A percentile compares a stretch with the other conserved stretches of the same genome.
Evolutionary conservation across 306 rosid genomes (phyloP).

Genomic region (Coriaria nepalensis): DNA sequence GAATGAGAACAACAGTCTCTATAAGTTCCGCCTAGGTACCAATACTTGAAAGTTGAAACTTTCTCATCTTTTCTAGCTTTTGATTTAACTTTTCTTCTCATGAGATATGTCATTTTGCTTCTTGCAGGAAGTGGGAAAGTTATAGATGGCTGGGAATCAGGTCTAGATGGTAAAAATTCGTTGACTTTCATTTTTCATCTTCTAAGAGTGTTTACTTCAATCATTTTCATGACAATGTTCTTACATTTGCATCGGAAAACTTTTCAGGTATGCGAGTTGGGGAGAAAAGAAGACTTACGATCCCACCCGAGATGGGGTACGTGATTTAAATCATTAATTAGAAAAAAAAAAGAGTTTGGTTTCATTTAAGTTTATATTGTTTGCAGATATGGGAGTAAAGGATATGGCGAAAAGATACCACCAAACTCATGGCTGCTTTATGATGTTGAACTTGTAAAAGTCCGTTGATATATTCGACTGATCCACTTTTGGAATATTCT

Average conservation of each 20-base stretch:
- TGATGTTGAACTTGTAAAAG: conserved; percentile 60
- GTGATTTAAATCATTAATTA: conserved; percentile 10
- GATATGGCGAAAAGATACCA: conserved; percentile 31
- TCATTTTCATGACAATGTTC: neutral
- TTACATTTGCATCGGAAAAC: neutral
- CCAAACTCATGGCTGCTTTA: conserved; percentile 69
- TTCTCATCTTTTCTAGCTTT: neutral
- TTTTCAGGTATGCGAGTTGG: conserved; percentile 74
- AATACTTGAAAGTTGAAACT: neutral
- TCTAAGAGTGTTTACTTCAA: neutral
- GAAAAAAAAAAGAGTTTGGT: neutral
- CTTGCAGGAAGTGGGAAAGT: conserved; percentile 57
- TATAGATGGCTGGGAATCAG: conserved; percentile 60
- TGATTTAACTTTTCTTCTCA: neutral
- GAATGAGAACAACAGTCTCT: conserved; percentile 30
- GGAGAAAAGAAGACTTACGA: conserved; percentile 57
- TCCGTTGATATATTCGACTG: conserved; percentile 24
- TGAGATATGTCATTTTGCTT: conserved; percentile 15
- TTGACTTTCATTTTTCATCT: neutral
- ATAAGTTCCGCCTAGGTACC: conserved; percentile 79
- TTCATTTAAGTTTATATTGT: conserved; percentile 9
- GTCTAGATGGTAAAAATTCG: conserved; percentile 53
- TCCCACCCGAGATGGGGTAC: conserved; percentile 76
- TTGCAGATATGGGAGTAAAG: conserved; percentile 45
- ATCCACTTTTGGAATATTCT: no score